These are phyloP conservation scores for Cyclotella cryptica DNA, from an alignment of 108 stramenopile genomes.

Conservation along the genomic window DNA sequence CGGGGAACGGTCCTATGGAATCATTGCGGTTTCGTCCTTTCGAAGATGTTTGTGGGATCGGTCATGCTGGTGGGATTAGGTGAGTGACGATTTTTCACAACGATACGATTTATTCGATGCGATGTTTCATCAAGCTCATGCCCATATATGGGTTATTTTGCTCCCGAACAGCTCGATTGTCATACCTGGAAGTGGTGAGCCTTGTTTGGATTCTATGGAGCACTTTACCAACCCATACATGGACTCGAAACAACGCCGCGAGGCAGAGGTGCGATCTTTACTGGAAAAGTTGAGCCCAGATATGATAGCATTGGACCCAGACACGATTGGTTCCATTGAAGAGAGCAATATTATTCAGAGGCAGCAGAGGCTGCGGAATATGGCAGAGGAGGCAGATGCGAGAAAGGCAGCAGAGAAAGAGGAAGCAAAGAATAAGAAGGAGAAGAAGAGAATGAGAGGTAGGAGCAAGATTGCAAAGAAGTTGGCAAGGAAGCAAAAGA, in stretches of 20 bases:
- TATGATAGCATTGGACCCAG: constrained; percentile 95
- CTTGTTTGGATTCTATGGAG: constrained; percentile 94
- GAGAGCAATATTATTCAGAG: constrained; percentile 65
- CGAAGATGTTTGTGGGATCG: constrained; percentile 97
- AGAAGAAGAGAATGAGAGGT: constrained; percentile 95
- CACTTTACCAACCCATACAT: constrained; percentile 92
- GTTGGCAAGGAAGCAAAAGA: constrained; percentile 90
- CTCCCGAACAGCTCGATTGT: constrained; percentile 74
- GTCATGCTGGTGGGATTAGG: constrained; percentile 87
- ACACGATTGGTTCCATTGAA: constrained; percentile 90
- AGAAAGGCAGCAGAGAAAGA: constrained; percentile 48
- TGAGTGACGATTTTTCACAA: not conserved
- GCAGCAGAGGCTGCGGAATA: constrained; percentile 64
- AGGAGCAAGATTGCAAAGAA: constrained; percentile 96
- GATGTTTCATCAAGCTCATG: not conserved
- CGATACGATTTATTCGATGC: not conserved
- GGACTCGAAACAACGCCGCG: constrained; percentile 90
- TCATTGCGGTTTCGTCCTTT: constrained; percentile 93
- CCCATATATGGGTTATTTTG: not conserved
- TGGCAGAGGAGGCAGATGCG: constrained; percentile 75
- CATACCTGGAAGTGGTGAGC: constrained; percentile 96
- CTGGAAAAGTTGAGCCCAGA: constrained; percentile 96
- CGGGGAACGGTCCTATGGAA: constrained; percentile 68
- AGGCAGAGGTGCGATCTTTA: constrained; percentile 94
- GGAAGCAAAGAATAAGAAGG: constrained; percentile 64